Percentiles rank a stretch among this genome's conserved stretches.
These are phyloP conservation scores for Heritiera littoralis DNA, from an alignment of 345 rosid species.

Conservation along the genomic window DNA sequence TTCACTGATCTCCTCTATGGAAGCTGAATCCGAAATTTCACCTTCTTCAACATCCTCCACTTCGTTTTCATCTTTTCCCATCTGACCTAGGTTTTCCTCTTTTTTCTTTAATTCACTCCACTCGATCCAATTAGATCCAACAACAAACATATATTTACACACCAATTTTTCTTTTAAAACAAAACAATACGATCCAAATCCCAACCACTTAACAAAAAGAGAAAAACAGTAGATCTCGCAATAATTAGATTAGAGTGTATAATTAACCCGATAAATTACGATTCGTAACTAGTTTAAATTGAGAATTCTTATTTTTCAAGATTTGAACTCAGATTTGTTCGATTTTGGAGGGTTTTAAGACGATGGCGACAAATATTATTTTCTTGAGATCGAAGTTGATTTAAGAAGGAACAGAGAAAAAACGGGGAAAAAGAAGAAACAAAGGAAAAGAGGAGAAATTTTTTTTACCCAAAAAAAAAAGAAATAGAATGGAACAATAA, in stretches of 20 bases:
- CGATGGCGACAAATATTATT: not conserved
- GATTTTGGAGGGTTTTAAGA: not conserved
- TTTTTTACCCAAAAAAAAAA: not conserved
- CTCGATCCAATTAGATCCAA: slow-evolving; percentile 32
- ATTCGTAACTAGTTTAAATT: not conserved
- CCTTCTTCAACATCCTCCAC: slow-evolving; percentile 83
- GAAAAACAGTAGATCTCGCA: not conserved
- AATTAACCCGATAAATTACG: slow-evolving; percentile 16
- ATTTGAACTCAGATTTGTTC: slow-evolving; percentile 16
- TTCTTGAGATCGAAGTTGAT: slow-evolving; percentile 23
- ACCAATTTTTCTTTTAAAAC: not conserved
- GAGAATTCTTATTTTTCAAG: not conserved
- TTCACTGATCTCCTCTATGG: slow-evolving; percentile 69
- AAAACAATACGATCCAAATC: not conserved
- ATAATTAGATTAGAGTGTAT: slow-evolving; percentile 14
- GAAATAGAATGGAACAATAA: not conserved
- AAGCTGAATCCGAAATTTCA: slow-evolving; percentile 74
- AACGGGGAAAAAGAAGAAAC: no score
- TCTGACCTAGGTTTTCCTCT: slow-evolving; percentile 34
- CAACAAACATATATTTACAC: slow-evolving; percentile 21
- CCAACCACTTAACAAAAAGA: not conserved
- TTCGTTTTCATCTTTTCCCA: slow-evolving; percentile 45
- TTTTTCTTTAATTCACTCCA: slow-evolving; percentile 15
- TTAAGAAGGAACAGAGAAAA: no score
- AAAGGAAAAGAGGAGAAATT: not conserved